phyloP scores from a whole-genome alignment of 2,329 filamentous ascomycete species.

The Fusarium keratoplasticum region DNA sequence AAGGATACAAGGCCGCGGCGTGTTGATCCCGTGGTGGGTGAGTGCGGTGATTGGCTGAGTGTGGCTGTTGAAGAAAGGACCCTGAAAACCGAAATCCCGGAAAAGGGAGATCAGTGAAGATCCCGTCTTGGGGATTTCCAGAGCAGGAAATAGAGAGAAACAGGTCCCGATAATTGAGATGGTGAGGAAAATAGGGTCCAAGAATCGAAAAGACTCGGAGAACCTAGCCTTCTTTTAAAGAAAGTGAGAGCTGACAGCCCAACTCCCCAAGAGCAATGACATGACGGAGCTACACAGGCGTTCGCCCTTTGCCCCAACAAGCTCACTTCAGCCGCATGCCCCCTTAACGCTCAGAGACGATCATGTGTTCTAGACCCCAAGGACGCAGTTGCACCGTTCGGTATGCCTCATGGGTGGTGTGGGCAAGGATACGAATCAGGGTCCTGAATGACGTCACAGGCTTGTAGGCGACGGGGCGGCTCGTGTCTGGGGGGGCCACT shows the following conservation, averaged over 20 bases:
- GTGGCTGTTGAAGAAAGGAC: background rate
- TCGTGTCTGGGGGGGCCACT: background rate
- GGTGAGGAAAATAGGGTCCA: background rate
- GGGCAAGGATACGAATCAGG: background rate
- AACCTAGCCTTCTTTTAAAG: background rate
- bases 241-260: background rate
- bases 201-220: background rate
- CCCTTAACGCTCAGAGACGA: background rate
- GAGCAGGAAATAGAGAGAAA: background rate
- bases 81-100: background rate
- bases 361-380: background rate
- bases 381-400: background rate
- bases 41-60: background rate
- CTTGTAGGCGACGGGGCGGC: background rate
- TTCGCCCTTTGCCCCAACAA: background rate
- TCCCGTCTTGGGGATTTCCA: background rate
- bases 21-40: background rate
- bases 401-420: background rate
- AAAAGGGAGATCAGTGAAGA: background rate
- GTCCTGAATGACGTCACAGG: background rate
- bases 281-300: background rate
- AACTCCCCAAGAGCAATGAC: background rate
- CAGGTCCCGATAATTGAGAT: too few species aligned
- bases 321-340: background rate
- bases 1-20: background rate